Conservation (phyloP, 139 green algal genomes). For the Picochlorum costavermella region DNA sequence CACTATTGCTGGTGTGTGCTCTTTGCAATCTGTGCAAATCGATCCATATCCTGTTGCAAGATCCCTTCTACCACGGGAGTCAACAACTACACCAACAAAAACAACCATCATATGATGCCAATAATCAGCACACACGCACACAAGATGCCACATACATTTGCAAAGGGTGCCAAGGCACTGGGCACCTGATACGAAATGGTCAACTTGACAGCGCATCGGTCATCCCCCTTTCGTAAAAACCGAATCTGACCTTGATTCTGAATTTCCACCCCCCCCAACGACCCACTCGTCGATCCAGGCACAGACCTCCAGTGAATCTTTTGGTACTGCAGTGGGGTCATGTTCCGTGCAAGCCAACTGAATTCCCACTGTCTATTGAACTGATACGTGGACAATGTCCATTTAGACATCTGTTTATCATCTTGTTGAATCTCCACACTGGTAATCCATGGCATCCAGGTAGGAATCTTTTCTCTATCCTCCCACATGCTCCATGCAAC, state of each 20-base stretch:
- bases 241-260: conserved; percentile 66
- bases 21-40: conserved; percentile 44
- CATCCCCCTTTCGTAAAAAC: conserved; percentile 41
- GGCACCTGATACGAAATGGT: conserved; percentile 84
- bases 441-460: conserved; percentile 89
- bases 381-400: conserved; percentile 75
- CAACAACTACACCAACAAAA: conserved; percentile 39
- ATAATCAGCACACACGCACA: not conserved
- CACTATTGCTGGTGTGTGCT: too few species aligned
- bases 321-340: conserved; percentile 66
- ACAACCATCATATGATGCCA: not conserved
- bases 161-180: conserved; percentile 64
- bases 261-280: conserved; percentile 45
- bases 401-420: conserved; percentile 60
- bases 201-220: conserved; percentile 58
- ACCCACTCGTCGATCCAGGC: conserved; percentile 47
- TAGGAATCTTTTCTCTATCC: conserved; percentile 66
- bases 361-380: conserved; percentile 75
- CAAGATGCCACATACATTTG: conserved; percentile 34
- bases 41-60: conserved; percentile 64
- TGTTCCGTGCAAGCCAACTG: conserved; percentile 74
- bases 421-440: conserved; percentile 58
- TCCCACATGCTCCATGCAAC: conserved; percentile 68
- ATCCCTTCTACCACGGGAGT: conserved; percentile 76
- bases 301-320: conserved; percentile 84